Evolutionary conservation across 2,329 filamentous ascomycete species (phyloP), one percentile per base, ranked within the genome.

Genomic region (Mycogone perniciosa): DNA sequence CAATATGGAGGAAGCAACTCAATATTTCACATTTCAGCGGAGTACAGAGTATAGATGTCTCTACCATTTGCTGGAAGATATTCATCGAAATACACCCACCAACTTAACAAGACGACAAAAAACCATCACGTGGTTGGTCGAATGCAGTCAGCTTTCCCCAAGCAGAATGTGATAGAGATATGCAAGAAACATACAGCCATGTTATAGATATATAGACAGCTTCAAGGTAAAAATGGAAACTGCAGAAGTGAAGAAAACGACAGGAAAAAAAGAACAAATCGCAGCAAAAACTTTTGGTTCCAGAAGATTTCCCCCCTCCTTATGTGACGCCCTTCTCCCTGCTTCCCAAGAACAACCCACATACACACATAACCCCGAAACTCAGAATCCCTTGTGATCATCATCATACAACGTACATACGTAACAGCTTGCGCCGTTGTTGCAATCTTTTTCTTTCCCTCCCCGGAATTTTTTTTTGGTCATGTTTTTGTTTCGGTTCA

Each of bases 261-360:
- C 43, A 42, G 42, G 20, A 58, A 58, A 57, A 55, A 44, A 56
- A 54, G 53, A 54, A 54, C 44, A 58, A 56, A 56, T 20, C 20
- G 20, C 20, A 59, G 29, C 46, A 60, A 57, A 27, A 61, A 60
- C 56, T 60, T 64, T 64, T 53, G 20, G 42, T 26, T 48, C 51
- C 51, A 43, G 42, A 46, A 8, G 37, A 42, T 50, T 37, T 33
- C 37, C 46, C 33, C 37, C 29, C 30, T 38, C 51, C 43, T 62
- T 54, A 60, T 60, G 53, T 54, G 52, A 53, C 52, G 54, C 56
- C 62, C 56, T 56, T 55, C 55, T 61, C 60, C 59, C 63, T 60
- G 68, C 65, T 51, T 33, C 48, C 44, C 38, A 51, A 41, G 20
- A 20, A 20, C 20, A 2, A 67, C 60, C 62, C 51, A 60, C 54